These are phyloP conservation scores for Parathielavia hyrcaniae DNA, from an alignment of 495 filamentous ascomycete genomes.

Conservation along the genomic window DNA sequence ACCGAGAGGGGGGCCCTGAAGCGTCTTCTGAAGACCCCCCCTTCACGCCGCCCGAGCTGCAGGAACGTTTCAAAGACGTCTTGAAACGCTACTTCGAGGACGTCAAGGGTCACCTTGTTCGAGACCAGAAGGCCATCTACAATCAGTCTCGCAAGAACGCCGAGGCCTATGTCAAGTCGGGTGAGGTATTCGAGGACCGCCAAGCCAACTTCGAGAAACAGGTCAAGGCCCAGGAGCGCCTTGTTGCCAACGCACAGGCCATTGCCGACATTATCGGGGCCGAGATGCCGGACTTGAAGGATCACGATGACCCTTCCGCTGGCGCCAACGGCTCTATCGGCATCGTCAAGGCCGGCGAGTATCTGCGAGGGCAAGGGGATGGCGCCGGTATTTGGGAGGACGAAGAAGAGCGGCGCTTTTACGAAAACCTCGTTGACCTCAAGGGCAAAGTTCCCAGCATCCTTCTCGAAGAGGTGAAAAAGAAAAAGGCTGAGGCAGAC, in stretches of 20 bases:
- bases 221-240: constrained; percentile 82
- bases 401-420: constrained; percentile 94
- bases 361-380: constrained; percentile 80
- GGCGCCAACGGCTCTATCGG: constrained; percentile 72
- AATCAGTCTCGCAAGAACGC: constrained; percentile 87
- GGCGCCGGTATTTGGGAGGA: constrained; percentile 99
- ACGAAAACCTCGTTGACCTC: constrained; percentile 91
- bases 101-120: constrained; percentile 79
- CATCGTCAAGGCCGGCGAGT: constrained; percentile 89
- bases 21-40: constrained; percentile 58
- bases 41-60: constrained; percentile 66
- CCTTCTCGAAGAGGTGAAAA: constrained; percentile 87
- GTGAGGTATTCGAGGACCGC: constrained; percentile 96
- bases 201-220: constrained; percentile 93
- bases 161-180: constrained; percentile 96
- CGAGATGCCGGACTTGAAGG: constrained; percentile 92
- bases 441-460: constrained; percentile 94
- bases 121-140: constrained; percentile 80
- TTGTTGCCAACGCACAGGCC: constrained; percentile 83
- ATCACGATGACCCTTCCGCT: constrained; percentile 63
- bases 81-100: constrained; percentile 88
- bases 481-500: constrained; percentile 75
- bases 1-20: constrained; percentile 43
- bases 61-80: constrained; percentile 80
- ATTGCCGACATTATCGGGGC: constrained; percentile 79